Evolutionary conservation across 331 rosid genomes (phyloP).

Genomic region (Telfairia occidentalis): DNA sequence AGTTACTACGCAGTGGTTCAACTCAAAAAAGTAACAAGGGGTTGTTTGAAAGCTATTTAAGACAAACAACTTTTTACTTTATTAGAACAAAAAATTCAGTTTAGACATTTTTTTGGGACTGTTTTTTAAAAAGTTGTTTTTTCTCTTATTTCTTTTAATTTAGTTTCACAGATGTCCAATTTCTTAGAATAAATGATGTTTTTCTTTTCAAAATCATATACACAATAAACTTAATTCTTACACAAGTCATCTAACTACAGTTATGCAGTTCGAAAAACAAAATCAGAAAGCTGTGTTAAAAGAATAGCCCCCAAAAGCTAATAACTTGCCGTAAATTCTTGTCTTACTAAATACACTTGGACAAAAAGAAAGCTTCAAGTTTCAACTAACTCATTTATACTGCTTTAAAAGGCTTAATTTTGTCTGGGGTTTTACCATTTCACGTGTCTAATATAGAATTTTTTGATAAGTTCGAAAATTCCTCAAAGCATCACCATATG

Average conservation of each 20-base stretch:
- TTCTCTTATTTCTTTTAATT: background rate
- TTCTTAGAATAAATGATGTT: background rate
- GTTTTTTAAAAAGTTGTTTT: background rate
- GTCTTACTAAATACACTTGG: background rate
- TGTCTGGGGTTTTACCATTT: conserved; percentile 1
- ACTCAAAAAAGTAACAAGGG: background rate
- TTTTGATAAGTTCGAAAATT: background rate
- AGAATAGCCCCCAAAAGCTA: background rate
- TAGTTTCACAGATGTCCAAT: background rate
- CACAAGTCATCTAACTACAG: background rate
- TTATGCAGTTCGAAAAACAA: background rate
- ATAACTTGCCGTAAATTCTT: background rate
- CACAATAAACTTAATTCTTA: background rate
- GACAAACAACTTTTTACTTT: background rate
- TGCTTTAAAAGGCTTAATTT: background rate
- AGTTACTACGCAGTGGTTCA: background rate
- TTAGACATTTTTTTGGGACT: background rate
- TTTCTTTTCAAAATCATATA: background rate
- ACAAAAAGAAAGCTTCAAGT: background rate
- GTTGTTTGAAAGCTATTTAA: background rate
- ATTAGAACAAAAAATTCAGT: background rate
- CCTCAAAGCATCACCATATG: background rate
- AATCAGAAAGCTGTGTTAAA: background rate
- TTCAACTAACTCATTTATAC: background rate
- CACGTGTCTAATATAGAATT: background rate